Percentiles rank a stretch among this genome's conserved stretches.
phyloP scores from a whole-genome alignment of 495 filamentous ascomycete species.

The Elaphomyces granulatus region DNA sequence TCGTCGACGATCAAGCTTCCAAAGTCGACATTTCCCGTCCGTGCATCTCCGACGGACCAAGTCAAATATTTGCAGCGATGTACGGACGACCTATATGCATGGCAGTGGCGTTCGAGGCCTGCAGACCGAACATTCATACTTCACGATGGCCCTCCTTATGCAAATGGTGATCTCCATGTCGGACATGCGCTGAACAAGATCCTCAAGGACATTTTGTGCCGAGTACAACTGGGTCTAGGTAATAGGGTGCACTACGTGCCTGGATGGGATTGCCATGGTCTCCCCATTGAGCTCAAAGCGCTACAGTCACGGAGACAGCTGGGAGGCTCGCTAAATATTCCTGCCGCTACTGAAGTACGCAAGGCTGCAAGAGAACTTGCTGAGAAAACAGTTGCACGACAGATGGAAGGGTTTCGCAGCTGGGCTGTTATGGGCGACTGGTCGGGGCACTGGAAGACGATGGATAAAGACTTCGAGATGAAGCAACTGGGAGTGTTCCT shows the following conservation, averaged over 20 bases:
- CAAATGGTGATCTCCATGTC: constrained; percentile 85
- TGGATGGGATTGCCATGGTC: constrained; percentile 96
- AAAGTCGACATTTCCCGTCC: constrained; percentile 43
- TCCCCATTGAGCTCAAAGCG: constrained; percentile 97
- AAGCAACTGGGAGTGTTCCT: constrained; percentile 74
- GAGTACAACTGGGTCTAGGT: constrained; percentile 64
- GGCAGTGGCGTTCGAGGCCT: constrained; percentile 56
- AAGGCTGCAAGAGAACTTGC: constrained; percentile 63
- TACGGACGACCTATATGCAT: constrained; percentile 77
- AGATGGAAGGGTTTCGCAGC: constrained; percentile 66
- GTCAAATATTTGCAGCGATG: constrained; percentile 58
- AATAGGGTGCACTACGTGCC: constrained; percentile 74
- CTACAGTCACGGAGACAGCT: constrained; percentile 41
- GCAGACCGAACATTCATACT: constrained; percentile 54
- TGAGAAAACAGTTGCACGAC: constrained; percentile 53
- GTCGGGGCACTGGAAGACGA: constrained; percentile 81
- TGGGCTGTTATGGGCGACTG: constrained; percentile 94
- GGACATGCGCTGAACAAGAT: constrained; percentile 99
- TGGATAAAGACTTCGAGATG: constrained; percentile 79
- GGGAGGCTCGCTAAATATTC: constrained; percentile 8
- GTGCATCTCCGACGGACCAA: constrained; percentile 34
- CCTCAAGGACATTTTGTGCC: constrained; percentile 81
- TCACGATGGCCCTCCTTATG: constrained; percentile 95
- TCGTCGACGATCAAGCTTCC: constrained; percentile 46
- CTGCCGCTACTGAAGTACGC: constrained; percentile 38